Evolutionary conservation across 768 basidiomycete genomes (phyloP).

Genomic region (Trametes cingulata): DNA sequence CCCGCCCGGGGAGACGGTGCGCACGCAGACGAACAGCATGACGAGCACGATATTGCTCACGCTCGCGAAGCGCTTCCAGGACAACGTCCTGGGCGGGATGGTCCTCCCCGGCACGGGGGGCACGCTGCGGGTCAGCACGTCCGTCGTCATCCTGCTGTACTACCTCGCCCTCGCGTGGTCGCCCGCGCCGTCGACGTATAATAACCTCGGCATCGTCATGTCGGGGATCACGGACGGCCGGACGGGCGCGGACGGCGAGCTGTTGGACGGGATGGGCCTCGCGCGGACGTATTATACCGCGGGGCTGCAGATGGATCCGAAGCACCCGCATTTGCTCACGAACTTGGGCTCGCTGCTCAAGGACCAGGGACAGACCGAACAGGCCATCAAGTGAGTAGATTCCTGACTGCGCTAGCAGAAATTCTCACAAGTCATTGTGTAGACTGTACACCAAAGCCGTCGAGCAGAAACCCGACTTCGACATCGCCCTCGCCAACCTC

Average conservation of each 20-base stretch:
- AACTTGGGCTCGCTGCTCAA: slow-evolving; percentile 53
- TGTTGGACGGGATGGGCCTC: slow-evolving; percentile 35
- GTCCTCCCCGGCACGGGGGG: slow-evolving; percentile 30
- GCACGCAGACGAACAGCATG: slow-evolving; percentile 34
- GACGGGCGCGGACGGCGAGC: slow-evolving; percentile 18
- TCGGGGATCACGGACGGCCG: slow-evolving; percentile 35
- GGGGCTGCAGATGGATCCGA: slow-evolving; percentile 45
- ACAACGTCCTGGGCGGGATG: slow-evolving; percentile 29
- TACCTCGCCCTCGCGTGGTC: slow-evolving; percentile 48
- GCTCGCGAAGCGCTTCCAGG: slow-evolving; percentile 48
- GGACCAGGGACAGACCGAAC: slow-evolving; percentile 43
- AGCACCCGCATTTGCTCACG: slow-evolving; percentile 51
- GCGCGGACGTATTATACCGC: slow-evolving; percentile 47
- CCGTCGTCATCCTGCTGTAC: slow-evolving; percentile 46
- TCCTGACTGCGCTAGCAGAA: background rate
- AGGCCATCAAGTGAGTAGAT: slow-evolving; percentile 43
- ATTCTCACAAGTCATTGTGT: background rate
- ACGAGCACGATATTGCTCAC: slow-evolving; percentile 45
- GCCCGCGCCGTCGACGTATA: slow-evolving; percentile 48
- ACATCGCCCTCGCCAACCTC: slow-evolving; percentile 53
- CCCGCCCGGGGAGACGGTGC: slow-evolving; percentile 25
- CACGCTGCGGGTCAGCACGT: slow-evolving; percentile 36
- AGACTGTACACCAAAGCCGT: slow-evolving; percentile 46
- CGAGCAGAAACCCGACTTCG: slow-evolving; percentile 45
- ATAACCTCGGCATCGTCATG: slow-evolving; percentile 52